Evolutionary conservation across 2,329 filamentous ascomycete genomes (phyloP), one percentile per base, ranked within the genome.

Genomic region (Trichoderma koningiopsis): DNA sequence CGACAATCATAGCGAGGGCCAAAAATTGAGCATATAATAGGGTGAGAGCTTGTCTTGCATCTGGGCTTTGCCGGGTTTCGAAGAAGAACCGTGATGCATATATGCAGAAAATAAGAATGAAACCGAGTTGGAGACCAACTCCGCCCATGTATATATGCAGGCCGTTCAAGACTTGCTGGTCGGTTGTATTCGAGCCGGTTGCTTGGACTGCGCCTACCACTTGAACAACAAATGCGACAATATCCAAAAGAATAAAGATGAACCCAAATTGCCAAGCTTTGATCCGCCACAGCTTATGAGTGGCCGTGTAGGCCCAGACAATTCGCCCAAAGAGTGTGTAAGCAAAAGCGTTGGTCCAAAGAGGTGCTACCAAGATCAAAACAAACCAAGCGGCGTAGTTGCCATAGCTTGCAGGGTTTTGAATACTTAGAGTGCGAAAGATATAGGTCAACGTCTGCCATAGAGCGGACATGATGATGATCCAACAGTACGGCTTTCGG

Each of bases 351-450:
- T 60, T 60, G 24, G 35, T 60, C 57, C 57, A 60, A 16, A 60
- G 57, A 10, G 57, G 57, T 16, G 57, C 57, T 5, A 60, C 2
- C 8, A 60, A 24, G 43, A 60, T 43, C 16, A 60, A 24, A 7
- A 60, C 16, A n/a, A 43, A 43, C 57, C 57, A 60, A 11, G 57
- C 57, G 10, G 57, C 57, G 19, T 59, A 59, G 57, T 59, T 27
- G 13, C 24, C 37, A 35, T 40, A 59, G 35, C 33, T 40, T 33
- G 24, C 35, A 31, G 57, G 35, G 11, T 40, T 33, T 14, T 40
- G 57, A 16, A 59, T 59, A 22, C 57, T 59, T 10, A 59, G 6
- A 7, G 57, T 59, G 3, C 35, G 57, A n/a, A 59, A 59, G 8
- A 59, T 59, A 8, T 59, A 59, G 11, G 57, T 59, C 4, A 59